Evolutionary conservation across 78 protist species (phyloP), one percentile per base, ranked within the genome.

Genomic region (Protostelium mycophagum): DNA sequence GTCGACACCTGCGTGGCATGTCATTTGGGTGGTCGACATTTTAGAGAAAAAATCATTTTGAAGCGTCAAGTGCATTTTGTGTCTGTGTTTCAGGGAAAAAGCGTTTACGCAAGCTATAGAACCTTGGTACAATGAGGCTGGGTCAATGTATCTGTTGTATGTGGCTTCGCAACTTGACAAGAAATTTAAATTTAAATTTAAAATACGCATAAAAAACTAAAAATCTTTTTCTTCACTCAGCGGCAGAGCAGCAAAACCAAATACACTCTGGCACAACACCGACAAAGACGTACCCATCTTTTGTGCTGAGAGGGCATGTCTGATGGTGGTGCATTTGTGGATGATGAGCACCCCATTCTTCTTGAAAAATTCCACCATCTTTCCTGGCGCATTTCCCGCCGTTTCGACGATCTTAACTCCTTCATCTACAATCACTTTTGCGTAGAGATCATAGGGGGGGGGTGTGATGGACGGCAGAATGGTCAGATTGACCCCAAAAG

Each of bases 401-500:
- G 96, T 94, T 36, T 94, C 96, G 10, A 94, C 96, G 37, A 94
- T 36, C n/a, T 39, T 28, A 25, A 94, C 83, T 35, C 10, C 5
- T 38, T 51, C 73, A 25, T 51, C 73, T 5, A 51, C 73, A 16
- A 51, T 51, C 31, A 51, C 73, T 0, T 28, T 38, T 9, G 73
- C 94, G 90, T 83, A 90, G 5, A 84, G 88, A 16, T 88, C 86
- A 84, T 86, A 94, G 38, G 92, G 88, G 5, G 91, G 92, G 0
- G 88, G 38, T 63, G 1, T 86, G 85, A 86, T n/a, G 83, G 37
- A 86, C 28, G 96, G 96, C 29, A 94, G 38, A 23, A 94, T 36
- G 87, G 96, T 94, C 38, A 94, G 0, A 34, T 94, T 94, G 63
- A 94, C 96, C 5, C 91, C 96, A 63, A 94, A 88, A 28, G 91